A percentile compares a stretch with the other conserved stretches of the same genome.
Conservation (phyloP, 75 land plant species). For the Cupressus sempervirens region DNA sequence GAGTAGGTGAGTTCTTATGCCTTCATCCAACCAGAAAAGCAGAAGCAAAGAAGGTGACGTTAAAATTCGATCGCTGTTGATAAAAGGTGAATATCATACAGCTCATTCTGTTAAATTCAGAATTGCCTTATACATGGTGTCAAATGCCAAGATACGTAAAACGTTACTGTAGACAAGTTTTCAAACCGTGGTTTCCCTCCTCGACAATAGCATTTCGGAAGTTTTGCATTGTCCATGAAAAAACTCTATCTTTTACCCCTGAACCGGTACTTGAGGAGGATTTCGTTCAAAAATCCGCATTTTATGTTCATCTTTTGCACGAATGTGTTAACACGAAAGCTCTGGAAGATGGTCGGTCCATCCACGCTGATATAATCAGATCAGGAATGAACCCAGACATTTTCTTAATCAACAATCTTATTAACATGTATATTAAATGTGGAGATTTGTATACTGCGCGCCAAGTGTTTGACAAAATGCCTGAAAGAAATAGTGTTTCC, state of each 20-base stretch:
- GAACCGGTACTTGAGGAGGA: neutral
- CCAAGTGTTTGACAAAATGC: neutral
- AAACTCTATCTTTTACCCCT: neutral
- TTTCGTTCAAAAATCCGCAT: neutral
- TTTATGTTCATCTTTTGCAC: neutral
- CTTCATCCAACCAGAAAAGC: too few relatives aligned
- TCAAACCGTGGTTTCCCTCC: neutral
- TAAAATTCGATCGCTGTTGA: too few relatives aligned
- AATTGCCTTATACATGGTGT: neutral
- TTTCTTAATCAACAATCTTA: neutral
- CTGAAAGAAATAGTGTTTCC: neutral
- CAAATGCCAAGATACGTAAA: neutral
- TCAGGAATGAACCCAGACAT: neutral
- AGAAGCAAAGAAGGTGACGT: neutral
- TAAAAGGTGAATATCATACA: neutral
- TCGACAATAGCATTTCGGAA: neutral
- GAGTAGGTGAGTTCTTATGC: too few relatives aligned
- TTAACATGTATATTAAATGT: neutral
- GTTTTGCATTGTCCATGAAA: neutral
- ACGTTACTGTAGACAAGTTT: neutral
- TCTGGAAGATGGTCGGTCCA: neutral
- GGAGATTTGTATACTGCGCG: neutral
- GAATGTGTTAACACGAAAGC: neutral
- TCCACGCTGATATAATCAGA: neutral
- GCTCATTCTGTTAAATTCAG: neutral